Percentiles rank a stretch among this genome's conserved stretches.
These are phyloP conservation scores for Amesomyces nigricolor DNA, from an alignment of 2,329 filamentous ascomycete species.

Conservation along the genomic window DNA sequence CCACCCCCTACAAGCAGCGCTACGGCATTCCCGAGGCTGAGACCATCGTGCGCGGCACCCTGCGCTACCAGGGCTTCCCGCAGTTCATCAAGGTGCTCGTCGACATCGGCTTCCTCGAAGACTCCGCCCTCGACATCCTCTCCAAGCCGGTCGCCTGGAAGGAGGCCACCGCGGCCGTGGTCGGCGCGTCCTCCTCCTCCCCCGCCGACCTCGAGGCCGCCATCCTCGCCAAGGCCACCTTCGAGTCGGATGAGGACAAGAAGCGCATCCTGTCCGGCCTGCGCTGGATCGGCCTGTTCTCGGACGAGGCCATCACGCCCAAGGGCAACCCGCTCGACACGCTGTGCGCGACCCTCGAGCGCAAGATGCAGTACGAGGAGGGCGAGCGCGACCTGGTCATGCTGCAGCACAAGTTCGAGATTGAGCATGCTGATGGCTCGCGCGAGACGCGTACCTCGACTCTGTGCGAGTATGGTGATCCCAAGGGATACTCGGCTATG, in stretches of 20 bases:
- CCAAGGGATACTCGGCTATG: constrained; percentile 75
- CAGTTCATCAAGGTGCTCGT: constrained; percentile 84
- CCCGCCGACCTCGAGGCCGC: constrained; percentile 67
- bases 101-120: constrained; percentile 81
- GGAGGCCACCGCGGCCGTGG: constrained; percentile 72
- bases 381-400: constrained; percentile 81
- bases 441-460: constrained; percentile 75
- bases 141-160: constrained; percentile 71
- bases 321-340: constrained; percentile 79
- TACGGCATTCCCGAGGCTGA: constrained; percentile 90
- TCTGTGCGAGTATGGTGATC: constrained; percentile 74
- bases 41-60: constrained; percentile 69
- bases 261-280: constrained; percentile 64
- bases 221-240: constrained; percentile 69
- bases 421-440: constrained; percentile 74
- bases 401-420: constrained; percentile 77
- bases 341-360: constrained; percentile 79
- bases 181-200: constrained; percentile 60
- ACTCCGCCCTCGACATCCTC: constrained; percentile 60
- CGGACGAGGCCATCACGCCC: constrained; percentile 60
- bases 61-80: constrained; percentile 85
- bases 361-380: constrained; percentile 84
- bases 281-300: constrained; percentile 65
- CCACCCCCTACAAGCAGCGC: constrained; percentile 76
- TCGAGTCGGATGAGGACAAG: constrained; percentile 63